phyloP scores from a whole-genome alignment of 1,284 basidiomycete genomes.

The Malassezia equina region DNA sequence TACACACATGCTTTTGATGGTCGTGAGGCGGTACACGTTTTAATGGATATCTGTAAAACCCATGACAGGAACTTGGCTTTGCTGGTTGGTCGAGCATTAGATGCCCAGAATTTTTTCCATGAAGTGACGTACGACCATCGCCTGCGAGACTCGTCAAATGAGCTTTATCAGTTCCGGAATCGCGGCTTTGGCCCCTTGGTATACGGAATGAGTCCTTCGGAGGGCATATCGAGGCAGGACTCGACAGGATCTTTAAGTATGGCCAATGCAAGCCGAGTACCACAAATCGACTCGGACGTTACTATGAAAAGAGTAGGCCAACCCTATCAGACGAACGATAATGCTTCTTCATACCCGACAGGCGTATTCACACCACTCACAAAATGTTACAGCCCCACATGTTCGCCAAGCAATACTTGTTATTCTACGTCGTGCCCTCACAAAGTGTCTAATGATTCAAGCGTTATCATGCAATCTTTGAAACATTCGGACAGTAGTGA shows the following conservation, averaged over 20 bases:
- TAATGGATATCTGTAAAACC: slow-evolving; percentile 95
- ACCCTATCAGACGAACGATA: neutral
- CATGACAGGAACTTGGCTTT: slow-evolving; percentile 91
- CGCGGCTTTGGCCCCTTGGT: neutral
- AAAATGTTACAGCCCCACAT: slow-evolving; percentile 96
- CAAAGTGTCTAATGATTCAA: slow-evolving; percentile 81
- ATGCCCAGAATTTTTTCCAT: slow-evolving; percentile 98
- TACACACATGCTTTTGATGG: slow-evolving; percentile 96
- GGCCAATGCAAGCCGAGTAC: neutral
- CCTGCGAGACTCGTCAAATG: slow-evolving; percentile 72
- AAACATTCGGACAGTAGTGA: slow-evolving; percentile 65
- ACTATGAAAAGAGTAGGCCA: neutral
- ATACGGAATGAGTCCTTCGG: neutral
- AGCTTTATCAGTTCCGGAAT: slow-evolving; percentile 77
- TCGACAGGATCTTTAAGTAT: neutral
- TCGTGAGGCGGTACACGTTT: slow-evolving; percentile 86
- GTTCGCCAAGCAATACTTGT: slow-evolving; percentile 80
- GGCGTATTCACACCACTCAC: slow-evolving; percentile 95
- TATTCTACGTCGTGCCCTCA: slow-evolving; percentile 95
- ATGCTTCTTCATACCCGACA: slow-evolving; percentile 53
- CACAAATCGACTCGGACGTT: neutral
- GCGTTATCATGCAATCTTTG: slow-evolving; percentile 76
- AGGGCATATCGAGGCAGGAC: neutral
- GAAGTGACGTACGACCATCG: slow-evolving; percentile 98
- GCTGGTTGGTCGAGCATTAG: slow-evolving; percentile 82